A percentile compares a stretch with the other conserved stretches of the same genome.
Conservation (phyloP, 1,284 basidiomycete species). For the Naganishia albida region DNA sequence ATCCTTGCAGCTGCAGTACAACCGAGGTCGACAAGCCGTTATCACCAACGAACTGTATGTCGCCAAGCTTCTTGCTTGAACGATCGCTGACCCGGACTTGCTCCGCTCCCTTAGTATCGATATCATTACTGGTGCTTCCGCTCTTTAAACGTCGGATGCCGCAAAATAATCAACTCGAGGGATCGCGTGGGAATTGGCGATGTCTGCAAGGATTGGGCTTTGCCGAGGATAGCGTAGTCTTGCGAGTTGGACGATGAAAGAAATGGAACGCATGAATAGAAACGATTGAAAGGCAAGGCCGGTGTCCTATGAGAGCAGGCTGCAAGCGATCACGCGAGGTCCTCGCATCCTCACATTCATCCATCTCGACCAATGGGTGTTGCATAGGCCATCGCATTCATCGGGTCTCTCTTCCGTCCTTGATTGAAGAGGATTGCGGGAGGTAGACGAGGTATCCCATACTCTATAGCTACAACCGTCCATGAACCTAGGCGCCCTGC, state of each 20-base stretch:
- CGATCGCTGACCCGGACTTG: neutral
- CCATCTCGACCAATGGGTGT: too few relatives aligned
- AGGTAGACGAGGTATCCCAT: neutral
- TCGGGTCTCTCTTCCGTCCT: too few relatives aligned
- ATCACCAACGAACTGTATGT: conserved; percentile 36
- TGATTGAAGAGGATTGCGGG: neutral
- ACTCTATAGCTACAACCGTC: neutral
- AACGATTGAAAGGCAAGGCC: too few relatives aligned
- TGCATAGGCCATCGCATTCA: too few relatives aligned
- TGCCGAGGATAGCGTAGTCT: neutral
- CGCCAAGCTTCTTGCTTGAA: neutral
- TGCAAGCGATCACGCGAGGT: too few relatives aligned
- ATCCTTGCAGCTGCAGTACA: conserved; percentile 87
- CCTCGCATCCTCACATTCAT: too few relatives aligned
- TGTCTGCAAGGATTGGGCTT: neutral
- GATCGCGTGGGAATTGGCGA: neutral
- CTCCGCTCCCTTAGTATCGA: conserved; percentile 41
- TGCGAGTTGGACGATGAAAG: conserved; percentile 7
- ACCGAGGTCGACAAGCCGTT: conserved; percentile 93
- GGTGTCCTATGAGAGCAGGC: too few relatives aligned
- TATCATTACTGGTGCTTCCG: conserved; percentile 44
- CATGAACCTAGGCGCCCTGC: conserved; percentile 28
- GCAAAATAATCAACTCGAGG: conserved; percentile 15
- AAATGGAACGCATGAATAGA: conserved; percentile 20
- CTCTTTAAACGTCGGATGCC: conserved; percentile 26